A percentile compares a stretch with the other conserved stretches of the same genome.
phyloP scores from a whole-genome alignment of 2,329 filamentous ascomycete genomes.

The Trichoderma guizhouense region DNA sequence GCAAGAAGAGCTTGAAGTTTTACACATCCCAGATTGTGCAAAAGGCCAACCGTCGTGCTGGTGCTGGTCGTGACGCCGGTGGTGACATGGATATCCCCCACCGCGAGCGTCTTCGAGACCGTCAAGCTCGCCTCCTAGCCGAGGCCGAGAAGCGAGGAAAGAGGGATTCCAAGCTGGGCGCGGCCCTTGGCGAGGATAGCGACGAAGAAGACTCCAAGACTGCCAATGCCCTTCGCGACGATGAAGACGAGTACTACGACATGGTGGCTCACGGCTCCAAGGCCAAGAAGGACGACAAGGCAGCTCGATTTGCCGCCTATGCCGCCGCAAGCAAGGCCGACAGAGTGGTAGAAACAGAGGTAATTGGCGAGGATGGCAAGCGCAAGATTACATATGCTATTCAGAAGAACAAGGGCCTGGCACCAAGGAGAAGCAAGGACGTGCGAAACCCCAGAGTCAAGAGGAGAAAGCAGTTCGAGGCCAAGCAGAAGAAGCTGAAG shows the following conservation, averaged over 20 bases:
- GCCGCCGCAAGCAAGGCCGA: constrained; percentile 62
- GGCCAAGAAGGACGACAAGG: constrained; percentile 72
- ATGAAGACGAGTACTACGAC: constrained; percentile 82
- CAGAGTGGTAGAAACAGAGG: constrained; percentile 61
- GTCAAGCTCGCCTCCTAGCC: constrained; percentile 80
- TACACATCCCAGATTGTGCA: constrained; percentile 98
- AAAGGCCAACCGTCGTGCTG: constrained; percentile 81
- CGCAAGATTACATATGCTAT: constrained; percentile 91
- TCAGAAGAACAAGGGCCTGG: constrained; percentile 94
- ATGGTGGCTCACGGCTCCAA: constrained; percentile 70
- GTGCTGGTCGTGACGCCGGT: constrained; percentile 68
- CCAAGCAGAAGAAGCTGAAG: constrained; percentile 94
- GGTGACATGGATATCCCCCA: constrained; percentile 83
- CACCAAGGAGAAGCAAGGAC: constrained; percentile 88
- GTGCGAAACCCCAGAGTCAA: constrained; percentile 93
- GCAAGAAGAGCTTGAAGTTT: constrained; percentile 91
- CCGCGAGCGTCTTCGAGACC: constrained; percentile 81
- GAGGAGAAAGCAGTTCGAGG: constrained; percentile 94
- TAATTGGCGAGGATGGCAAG: constrained; percentile 79
- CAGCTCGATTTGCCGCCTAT: constrained; percentile 52
- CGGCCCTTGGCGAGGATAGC: constrained; percentile 65
- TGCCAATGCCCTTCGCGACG: constrained; percentile 50
- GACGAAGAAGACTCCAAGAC: constrained; percentile 62
- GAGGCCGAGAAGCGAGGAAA: constrained; percentile 82
- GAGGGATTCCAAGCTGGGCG: constrained; percentile 58